Evolutionary conservation across 768 basidiomycete genomes (phyloP), one percentile per base, ranked within the genome.

Genomic region (Psilocybe cyanescens): DNA sequence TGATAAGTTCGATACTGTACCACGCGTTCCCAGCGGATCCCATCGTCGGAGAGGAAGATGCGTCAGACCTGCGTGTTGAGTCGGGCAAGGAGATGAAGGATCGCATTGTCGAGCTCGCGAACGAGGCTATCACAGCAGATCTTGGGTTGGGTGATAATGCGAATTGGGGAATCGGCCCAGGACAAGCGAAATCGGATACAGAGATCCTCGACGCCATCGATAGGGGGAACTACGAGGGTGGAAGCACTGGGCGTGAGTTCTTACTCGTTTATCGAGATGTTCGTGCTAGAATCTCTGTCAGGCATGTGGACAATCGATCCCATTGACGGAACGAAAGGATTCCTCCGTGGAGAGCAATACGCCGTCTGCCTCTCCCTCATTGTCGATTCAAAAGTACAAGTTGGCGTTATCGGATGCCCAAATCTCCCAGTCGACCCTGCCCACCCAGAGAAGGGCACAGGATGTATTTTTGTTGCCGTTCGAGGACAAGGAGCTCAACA

Each of bases 21-120:
- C 78, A 79, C 11, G 86, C 89, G 0, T 99, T 97, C 75, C 97
- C 96, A 0, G 67, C 81, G 0, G 95, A 98, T 75, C 85, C 85
- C 8, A 93, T 99, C 70, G 89, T 99, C 41, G 97, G 96, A 33
- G 97, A 99, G 74, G 97, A 99, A 75, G 94, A 97, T 72, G 89
- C 97, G 0, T 79, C 85, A 0, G 92, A 94, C 56, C 75, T 99
- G 17, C 85, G 91, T 6, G 35, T 28, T 17, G 66, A 66, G 12
- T 64, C 62, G 8, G 68, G 66, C 24, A 66, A 65, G 50, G 57
- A 60, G 47, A 64, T 72, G 67, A 70, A 69, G 39, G 78, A 85
- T 28, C 84, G 91, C 46, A 92, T 99, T 61, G 82, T 93, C 46
- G 76, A 83, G 35, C 87, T 99, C 30, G 92, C 95, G 3, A 95